These are phyloP conservation scores for Microcyclospora pomicola DNA, from an alignment of 2,329 filamentous ascomycete genomes.

Conservation along the genomic window DNA sequence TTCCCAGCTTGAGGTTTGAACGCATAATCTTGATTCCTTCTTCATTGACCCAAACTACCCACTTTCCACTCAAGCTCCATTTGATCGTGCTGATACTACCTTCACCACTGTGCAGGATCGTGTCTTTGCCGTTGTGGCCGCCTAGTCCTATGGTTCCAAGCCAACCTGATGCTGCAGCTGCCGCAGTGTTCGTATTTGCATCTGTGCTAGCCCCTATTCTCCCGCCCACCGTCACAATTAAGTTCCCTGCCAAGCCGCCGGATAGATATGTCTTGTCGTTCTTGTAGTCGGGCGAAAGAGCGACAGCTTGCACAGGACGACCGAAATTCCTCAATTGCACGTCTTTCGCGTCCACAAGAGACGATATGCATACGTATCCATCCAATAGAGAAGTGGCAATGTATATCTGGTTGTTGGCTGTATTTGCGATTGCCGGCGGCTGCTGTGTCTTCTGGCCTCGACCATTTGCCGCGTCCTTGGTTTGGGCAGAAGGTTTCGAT, in stretches of 20 bases:
- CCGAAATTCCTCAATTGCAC: slow-evolving; percentile 88
- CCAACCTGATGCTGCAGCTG: slow-evolving; percentile 70
- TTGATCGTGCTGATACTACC: slow-evolving; percentile 83
- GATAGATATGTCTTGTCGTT: slow-evolving; percentile 80
- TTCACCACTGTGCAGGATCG: slow-evolving; percentile 78
- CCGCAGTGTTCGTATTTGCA: slow-evolving; percentile 76
- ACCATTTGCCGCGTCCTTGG: neutral
- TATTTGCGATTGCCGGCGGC: slow-evolving; percentile 48
- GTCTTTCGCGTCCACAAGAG: slow-evolving; percentile 74
- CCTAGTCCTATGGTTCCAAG: slow-evolving; percentile 71
- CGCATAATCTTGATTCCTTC: slow-evolving; percentile 97
- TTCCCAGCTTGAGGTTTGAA: slow-evolving; percentile 68
- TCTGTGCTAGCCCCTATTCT: slow-evolving; percentile 64
- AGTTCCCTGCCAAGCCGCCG: slow-evolving; percentile 72
- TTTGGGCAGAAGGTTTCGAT: slow-evolving; percentile 1
- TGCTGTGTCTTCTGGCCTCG: slow-evolving; percentile 27
- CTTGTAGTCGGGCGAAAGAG: slow-evolving; percentile 89
- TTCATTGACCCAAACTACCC: slow-evolving; percentile 91
- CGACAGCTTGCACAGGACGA: slow-evolving; percentile 79
- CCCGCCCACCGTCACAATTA: slow-evolving; percentile 75
- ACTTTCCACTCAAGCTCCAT: slow-evolving; percentile 87
- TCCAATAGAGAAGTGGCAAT: slow-evolving; percentile 91
- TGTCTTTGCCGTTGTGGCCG: slow-evolving; percentile 66
- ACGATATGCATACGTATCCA: slow-evolving; percentile 86
- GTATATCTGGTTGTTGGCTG: slow-evolving; percentile 79